Evolutionary conservation across 2,329 filamentous ascomycete genomes (phyloP), one percentile per base, ranked within the genome.

Genomic region (Falciphora oryzae): DNA sequence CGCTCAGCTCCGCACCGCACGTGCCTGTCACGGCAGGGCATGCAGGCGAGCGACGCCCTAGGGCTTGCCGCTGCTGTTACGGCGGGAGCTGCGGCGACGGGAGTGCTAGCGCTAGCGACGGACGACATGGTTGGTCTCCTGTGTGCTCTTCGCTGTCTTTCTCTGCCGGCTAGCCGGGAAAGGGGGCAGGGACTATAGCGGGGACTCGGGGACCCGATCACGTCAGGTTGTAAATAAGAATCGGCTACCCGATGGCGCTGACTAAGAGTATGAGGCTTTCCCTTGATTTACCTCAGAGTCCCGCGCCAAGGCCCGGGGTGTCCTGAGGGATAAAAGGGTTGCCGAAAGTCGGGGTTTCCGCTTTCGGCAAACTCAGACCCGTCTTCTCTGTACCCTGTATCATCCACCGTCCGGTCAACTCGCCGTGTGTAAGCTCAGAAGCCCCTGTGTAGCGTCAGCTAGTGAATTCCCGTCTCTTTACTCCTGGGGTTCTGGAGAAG

Each of bases 1-100:
- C 78, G 76, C 35, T 76, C 77, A 16, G 79, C 81, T 69, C 84
- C 81, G 69, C 83, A 85, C 68, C 83, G 83, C 50, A 84, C 71
- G 70, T 85, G 83, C 44, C 80, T 75, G 28, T 75, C 79, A 27
- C 82, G 77, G 65, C 83, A 85, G 32, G 79, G 78, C 13, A 83
- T 77, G 69, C 82, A 85, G 18, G 83, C 83, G 63, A 80, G 68
- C 2, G 75, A 73, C 0, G 74, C 38, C 61, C 61, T 14, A 44
- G 38, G 29, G 13, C 18, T n/a, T 53, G 44, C 18, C 44, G 18
- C 44, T 50, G 44, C 18, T 50, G 44, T 11, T 35, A 8, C 32
- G 32, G 13, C 32, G 13, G 32, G 32, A 2, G 32, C 32, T 35
- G 32, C 32, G 13, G 2, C 32, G 32, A 35, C 38, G 38, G 38